Evolutionary conservation across 352 stramenopile species (phyloP).

Genomic region (Globisporangium middletonii): DNA sequence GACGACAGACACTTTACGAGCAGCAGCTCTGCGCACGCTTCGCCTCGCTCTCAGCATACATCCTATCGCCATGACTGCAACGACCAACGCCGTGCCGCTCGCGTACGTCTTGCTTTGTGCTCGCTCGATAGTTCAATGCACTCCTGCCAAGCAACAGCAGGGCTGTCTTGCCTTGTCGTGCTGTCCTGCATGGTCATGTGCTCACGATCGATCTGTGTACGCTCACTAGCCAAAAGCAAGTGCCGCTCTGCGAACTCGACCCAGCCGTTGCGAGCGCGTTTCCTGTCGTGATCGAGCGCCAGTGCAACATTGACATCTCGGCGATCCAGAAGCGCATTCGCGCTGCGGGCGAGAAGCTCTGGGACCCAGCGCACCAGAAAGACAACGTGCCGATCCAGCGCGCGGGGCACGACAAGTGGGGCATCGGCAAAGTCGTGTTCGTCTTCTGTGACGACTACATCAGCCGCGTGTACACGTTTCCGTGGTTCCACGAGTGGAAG

Average conservation of each 20-base stretch:
- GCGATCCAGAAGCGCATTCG: conserved; percentile 54
- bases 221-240: conserved; percentile 58
- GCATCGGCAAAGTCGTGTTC: conserved; percentile 97
- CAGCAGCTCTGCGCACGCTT: background rate
- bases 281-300: conserved; percentile 50
- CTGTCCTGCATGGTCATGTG: background rate
- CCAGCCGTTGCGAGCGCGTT: conserved; percentile 27
- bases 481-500: conserved; percentile 90
- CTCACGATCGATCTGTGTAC: background rate
- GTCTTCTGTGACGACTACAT: conserved; percentile 99
- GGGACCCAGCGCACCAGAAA: conserved; percentile 61
- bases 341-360: conserved; percentile 37
- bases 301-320: conserved; percentile 59
- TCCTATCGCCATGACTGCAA: conserved; percentile 1
- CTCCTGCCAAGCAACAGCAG: background rate
- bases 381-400: conserved; percentile 91
- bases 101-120: conserved; percentile 2
- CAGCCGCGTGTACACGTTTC: conserved; percentile 92
- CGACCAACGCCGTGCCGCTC: conserved; percentile 4
- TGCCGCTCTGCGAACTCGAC: conserved; percentile 56
- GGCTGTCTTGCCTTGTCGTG: too few relatives aligned
- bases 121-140: background rate
- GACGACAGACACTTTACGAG: too few relatives aligned
- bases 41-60: background rate
- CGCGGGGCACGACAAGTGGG: conserved; percentile 96